Evolutionary conservation across 2,329 filamentous ascomycete species (phyloP).

Genomic region (Colletotrichum filicis): DNA sequence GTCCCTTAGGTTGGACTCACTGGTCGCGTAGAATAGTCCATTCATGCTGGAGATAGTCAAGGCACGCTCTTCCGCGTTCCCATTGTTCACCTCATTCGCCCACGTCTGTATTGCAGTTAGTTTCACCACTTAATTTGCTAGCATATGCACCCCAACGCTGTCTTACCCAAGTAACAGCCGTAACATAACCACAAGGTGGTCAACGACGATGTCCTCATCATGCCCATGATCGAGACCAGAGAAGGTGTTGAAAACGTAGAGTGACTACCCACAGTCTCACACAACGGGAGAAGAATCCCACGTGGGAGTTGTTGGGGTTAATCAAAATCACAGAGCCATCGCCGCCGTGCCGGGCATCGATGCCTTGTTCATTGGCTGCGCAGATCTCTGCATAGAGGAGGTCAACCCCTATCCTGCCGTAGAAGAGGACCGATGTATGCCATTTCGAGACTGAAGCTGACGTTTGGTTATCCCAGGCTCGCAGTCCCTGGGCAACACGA

Average conservation of each 20-base stretch:
- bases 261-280: background rate
- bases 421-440: too few relatives aligned
- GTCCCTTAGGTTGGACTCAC: background rate
- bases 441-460: background rate
- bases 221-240: slow-evolving; percentile 26
- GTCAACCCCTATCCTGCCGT: background rate
- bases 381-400: slow-evolving; percentile 26
- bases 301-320: background rate
- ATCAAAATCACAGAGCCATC: background rate
- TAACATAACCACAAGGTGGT: slow-evolving; percentile 18
- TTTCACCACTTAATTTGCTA: background rate
- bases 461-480: background rate
- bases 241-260: slow-evolving; percentile 16
- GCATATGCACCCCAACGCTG: accelerated
- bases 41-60: slow-evolving; percentile 47
- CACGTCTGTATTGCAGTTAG: slow-evolving; percentile 40
- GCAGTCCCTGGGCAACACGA: slow-evolving; percentile 19
- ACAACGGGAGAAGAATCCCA: too few relatives aligned
- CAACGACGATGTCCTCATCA: slow-evolving; percentile 22
- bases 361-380: slow-evolving; percentile 21
- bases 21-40: slow-evolving; percentile 43
- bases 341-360: slow-evolving; percentile 16
- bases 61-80: slow-evolving; percentile 45
- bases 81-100: slow-evolving; percentile 46
- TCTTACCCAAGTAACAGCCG: slow-evolving; percentile 16